These are phyloP conservation scores for Eragrostis curvula DNA, from an alignment of 176 grass and related monocot species.

Conservation along the genomic window DNA sequence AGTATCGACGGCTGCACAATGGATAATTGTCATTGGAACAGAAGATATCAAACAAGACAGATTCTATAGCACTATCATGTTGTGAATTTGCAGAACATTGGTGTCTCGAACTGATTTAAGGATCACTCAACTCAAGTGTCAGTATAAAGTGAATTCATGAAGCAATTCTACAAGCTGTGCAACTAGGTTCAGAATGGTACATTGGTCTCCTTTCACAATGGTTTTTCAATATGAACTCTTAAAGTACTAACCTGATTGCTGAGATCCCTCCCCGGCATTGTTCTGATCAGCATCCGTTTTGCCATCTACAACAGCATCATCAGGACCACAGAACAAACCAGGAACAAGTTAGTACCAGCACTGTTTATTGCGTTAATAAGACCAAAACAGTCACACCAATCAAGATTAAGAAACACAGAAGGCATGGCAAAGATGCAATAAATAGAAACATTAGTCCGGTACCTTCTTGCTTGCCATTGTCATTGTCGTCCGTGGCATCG, in stretches of 20 bases:
- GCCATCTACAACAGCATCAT: constrained; percentile 37
- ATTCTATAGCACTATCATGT: background rate
- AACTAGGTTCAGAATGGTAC: constrained; percentile 11
- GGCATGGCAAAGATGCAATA: background rate
- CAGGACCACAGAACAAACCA: constrained; percentile 10
- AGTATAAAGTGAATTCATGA: background rate
- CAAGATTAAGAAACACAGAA: constrained; percentile 17
- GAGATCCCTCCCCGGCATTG: background rate
- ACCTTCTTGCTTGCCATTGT: constrained; percentile 56
- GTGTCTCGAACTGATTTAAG: background rate
- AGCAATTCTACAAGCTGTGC: background rate
- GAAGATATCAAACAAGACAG: background rate
- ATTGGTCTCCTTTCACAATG: background rate
- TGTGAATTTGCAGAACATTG: background rate
- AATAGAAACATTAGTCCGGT: background rate
- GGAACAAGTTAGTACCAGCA: constrained; percentile 18
- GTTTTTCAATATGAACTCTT: background rate
- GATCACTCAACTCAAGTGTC: background rate
- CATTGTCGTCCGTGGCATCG: constrained; percentile 50
- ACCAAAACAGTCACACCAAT: background rate
- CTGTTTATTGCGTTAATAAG: background rate
- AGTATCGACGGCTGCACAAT: constrained; percentile 26
- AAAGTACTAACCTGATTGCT: constrained; percentile 43
- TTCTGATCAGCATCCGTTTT: background rate
- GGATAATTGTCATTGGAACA: background rate